Conservation (phyloP, 2,329 filamentous ascomycete genomes). For the Aspergillus latus region DNA sequence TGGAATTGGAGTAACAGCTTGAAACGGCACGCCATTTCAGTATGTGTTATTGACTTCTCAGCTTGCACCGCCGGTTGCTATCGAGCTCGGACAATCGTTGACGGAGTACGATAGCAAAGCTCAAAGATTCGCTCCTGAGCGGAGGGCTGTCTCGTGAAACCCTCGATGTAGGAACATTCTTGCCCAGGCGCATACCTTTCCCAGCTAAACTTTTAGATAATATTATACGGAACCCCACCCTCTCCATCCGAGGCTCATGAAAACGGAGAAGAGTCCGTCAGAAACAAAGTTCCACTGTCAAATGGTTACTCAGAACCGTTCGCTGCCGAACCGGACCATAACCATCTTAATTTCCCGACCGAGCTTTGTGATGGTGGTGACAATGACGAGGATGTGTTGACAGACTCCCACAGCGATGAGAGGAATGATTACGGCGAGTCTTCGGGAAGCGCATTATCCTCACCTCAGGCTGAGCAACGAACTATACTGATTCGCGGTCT, state of each 20-base stretch:
- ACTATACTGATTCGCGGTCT: conserved; percentile 62
- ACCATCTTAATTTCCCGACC: conserved; percentile 1
- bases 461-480: conserved; percentile 24
- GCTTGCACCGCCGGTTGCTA: not conserved
- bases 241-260: not conserved
- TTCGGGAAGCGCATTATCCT: conserved; percentile 20
- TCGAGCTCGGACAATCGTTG: not conserved
- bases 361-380: conserved; percentile 18
- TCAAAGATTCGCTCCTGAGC: conserved; percentile 51
- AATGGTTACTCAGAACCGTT: not conserved
- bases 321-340: not conserved
- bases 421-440: conserved; percentile 26
- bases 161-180: conserved; percentile 43
- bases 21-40: conserved; percentile 18
- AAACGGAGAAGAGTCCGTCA: not conserved
- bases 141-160: conserved; percentile 53
- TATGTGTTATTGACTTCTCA: conserved; percentile 10
- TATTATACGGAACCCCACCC: conserved; percentile 20
- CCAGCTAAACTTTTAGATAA: conserved; percentile 22
- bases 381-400: conserved; percentile 24
- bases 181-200: conserved; percentile 4
- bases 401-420: conserved; percentile 27
- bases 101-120: conserved; percentile 39
- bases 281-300: not conserved
- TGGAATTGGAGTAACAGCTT: conserved; percentile 14